These are phyloP conservation scores for Sequoia sempervirens DNA, from an alignment of 75 land plant genomes.

Conservation along the genomic window DNA sequence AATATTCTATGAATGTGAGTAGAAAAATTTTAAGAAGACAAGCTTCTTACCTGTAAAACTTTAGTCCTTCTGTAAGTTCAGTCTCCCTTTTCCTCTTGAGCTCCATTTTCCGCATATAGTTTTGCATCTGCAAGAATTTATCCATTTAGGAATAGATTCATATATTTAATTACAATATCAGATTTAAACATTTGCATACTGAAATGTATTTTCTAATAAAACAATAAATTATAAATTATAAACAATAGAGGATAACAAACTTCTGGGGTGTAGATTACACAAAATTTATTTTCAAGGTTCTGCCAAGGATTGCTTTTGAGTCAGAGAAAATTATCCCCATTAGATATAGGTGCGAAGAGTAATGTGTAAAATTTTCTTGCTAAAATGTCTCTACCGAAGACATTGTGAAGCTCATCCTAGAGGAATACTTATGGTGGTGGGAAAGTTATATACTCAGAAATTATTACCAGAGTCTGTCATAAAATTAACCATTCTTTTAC, in stretches of 20 bases:
- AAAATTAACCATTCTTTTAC: background rate
- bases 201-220: background rate
- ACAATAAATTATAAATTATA: background rate
- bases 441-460: background rate
- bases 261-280: background rate
- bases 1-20: background rate
- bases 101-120: slow-evolving; percentile 67
- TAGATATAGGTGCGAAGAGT: background rate
- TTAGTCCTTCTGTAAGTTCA: slow-evolving; percentile 78
- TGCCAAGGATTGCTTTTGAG: background rate
- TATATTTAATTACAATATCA: background rate
- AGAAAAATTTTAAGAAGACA: background rate
- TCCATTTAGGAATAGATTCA: background rate
- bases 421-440: background rate
- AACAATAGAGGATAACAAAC: background rate
- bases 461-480: background rate
- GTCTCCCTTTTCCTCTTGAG: slow-evolving; percentile 65
- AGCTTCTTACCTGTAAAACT: slow-evolving; percentile 62
- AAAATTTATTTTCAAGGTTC: background rate
- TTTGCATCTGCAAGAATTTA: slow-evolving; percentile 63
- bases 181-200: background rate
- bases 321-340: background rate
- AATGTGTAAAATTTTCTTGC: background rate
- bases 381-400: background rate
- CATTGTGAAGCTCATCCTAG: background rate